Evolutionary conservation across 2,329 filamentous ascomycete species (phyloP).

Genomic region (Colletotrichum nymphaeae): DNA sequence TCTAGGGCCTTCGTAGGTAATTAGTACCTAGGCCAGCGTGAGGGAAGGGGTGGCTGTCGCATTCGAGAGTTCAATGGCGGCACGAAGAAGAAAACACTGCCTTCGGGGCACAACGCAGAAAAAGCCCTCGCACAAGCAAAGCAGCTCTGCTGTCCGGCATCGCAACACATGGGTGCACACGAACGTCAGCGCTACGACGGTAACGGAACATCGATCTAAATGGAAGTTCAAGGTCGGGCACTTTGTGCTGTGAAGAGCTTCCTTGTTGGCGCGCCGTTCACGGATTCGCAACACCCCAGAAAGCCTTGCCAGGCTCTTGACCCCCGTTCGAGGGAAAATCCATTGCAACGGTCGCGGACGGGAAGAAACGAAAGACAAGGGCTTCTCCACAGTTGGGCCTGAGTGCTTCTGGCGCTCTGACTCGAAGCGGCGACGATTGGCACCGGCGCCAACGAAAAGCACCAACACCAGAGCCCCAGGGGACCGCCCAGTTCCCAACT

Average conservation of each 20-base stretch:
- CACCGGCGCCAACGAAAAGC: constrained; percentile 29
- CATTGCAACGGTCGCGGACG: constrained; percentile 33
- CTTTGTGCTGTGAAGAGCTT: background rate
- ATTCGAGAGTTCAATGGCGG: background rate
- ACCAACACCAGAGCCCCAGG: constrained; percentile 8
- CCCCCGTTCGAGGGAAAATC: constrained; percentile 5
- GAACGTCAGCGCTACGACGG: constrained; percentile 4
- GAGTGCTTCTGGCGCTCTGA: constrained; percentile 45
- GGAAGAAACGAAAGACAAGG: constrained; percentile 36
- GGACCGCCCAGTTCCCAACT: constrained; percentile 12
- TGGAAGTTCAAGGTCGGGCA: too few species aligned
- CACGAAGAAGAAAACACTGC: background rate
- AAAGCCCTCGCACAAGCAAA: background rate
- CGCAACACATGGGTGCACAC: background rate
- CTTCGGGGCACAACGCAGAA: background rate
- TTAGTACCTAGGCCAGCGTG: background rate
- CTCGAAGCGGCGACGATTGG: constrained; percentile 33
- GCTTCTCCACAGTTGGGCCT: constrained; percentile 50
- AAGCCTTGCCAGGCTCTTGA: constrained; percentile 1
- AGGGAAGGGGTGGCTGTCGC: background rate
- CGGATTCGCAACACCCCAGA: background rate
- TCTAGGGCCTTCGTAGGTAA: background rate
- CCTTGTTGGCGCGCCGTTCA: background rate
- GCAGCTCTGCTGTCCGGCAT: background rate
- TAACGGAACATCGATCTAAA: background rate